Base-by-base conservation (phyloP, 2,329 filamentous ascomycete species). In the Nannizzia gypsea region DNA sequence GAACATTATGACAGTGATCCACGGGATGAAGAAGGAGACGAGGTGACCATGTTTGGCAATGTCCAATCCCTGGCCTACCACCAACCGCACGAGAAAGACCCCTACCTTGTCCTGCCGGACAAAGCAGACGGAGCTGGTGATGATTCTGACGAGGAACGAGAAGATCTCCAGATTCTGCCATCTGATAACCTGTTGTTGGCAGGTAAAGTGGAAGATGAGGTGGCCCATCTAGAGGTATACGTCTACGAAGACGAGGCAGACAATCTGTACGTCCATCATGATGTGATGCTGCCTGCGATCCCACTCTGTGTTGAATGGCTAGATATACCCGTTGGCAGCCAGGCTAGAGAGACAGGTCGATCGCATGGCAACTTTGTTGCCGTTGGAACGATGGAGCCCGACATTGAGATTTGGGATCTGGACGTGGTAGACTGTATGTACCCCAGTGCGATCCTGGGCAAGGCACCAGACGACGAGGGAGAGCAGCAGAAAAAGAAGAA, bases 191-290 rank as follows among this genome's bases (percentile, higher is more conserved):
- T 99, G 62, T 81, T 99, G 36, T 79, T 99, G 55, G 89, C 92
- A 9, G 91, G 90, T 65, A 92, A 96, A 76, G 87, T 97, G 57
- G 93, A 99, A 74, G 93, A 99, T 68, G 93, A 99, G 72, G 86
- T 99, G 63, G 92, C 93, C 17, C 92, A 97, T 74, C 80, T 99
- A 26, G 93, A 99, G 73, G 88, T 97, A 20, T 96, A 97, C 70
- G 90, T 99, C 28, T 99, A 97, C 75, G 93, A 99, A 74, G 93
- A 97, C 67, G 84, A 84, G 63, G 88, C 86, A 50, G 93, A 97
- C 75, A 99, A 99, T 72, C 85, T 99, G 63, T 99, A 99, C 73
- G 92, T 99, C 24, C 93, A 99, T 77, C 93, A 99, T 81, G 93
- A 99, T 74, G 95, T 99, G 68, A 97, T 99, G 92, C 82, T 99